Base-by-base conservation (phyloP, 495 filamentous ascomycete species). In the Letharia lupina region DNA sequence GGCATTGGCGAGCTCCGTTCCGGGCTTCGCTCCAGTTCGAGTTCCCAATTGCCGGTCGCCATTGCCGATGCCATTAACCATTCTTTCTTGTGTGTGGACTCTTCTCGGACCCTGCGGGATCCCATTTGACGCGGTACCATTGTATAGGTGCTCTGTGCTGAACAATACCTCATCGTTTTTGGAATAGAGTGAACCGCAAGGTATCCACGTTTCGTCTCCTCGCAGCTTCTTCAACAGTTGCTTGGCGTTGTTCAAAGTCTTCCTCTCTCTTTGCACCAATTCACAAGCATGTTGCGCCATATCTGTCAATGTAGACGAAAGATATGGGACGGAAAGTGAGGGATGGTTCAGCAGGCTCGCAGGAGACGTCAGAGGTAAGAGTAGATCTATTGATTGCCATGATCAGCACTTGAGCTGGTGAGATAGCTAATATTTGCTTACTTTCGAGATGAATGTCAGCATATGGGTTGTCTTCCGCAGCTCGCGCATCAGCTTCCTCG, bases 311-410 rank as follows among this genome's bases (percentile, higher is more conserved):
- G 89, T 89, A 66, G 85, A 86, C 13, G 90, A 92, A 3, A 79
- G 88, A 76, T 95, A 98, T 1, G 93, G 84, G 70, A 86, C 82
- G 42, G 91, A 91, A 61, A 96, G 75, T 4, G 90, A 88, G 67
- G 92, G 92, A 72, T 99, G 94, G 47, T 77, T 81, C 6, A 90
- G 86, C 42, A 99, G 82, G 74, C 96, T 91, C 61, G 91, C 89
- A 33, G 91, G 88, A 63, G 91, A 83, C 63, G 91, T 95, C 61
- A 98, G 77, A 35, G 94, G 94, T 50, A 89, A 89, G 16, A 99
- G 84, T 50, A 97, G 83, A 62, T 90, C 93, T 96, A 72, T 4
- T 61, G 16, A 31, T 31, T 40, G 37, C 23, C 52, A 35, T 13
- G 31, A 42, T 64, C 39, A 64, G 37, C 33, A 47, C 50, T 20